Conservation (phyloP, 768 basidiomycete species). For the Crassisporium funariophilum region DNA sequence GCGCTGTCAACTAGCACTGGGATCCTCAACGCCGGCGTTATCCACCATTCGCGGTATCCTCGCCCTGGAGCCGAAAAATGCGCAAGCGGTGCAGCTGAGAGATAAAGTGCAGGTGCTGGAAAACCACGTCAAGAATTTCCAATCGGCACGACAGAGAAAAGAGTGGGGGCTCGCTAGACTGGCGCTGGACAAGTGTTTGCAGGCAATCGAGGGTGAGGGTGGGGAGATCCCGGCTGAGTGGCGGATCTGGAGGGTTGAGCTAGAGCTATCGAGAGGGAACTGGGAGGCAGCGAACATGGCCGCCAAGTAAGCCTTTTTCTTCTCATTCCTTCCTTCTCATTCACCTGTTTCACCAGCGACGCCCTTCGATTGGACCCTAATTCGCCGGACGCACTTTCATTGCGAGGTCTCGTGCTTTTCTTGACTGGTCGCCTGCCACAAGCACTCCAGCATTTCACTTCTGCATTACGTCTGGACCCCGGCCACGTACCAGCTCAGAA, state of each 20-base stretch:
- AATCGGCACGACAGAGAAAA: slow-evolving; percentile 52
- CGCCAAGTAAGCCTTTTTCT: slow-evolving; percentile 61
- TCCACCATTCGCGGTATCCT: slow-evolving; percentile 66
- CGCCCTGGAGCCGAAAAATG: slow-evolving; percentile 62
- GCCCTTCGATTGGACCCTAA: slow-evolving; percentile 70
- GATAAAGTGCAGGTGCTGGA: slow-evolving; percentile 64
- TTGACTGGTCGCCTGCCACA: slow-evolving; percentile 69
- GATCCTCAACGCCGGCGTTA: slow-evolving; percentile 64
- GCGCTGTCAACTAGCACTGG: slow-evolving; percentile 82
- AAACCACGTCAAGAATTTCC: slow-evolving; percentile 65
- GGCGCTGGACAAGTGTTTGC: slow-evolving; percentile 78
- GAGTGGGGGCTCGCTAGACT: slow-evolving; percentile 81
- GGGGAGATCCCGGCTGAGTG: slow-evolving; percentile 78
- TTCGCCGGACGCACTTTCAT: slow-evolving; percentile 76
- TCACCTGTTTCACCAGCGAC: slow-evolving; percentile 48
- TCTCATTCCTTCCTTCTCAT: neutral
- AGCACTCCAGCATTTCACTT: slow-evolving; percentile 68
- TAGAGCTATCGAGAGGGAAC: slow-evolving; percentile 70
- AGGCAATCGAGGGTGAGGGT: slow-evolving; percentile 74
- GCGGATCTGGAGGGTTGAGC: slow-evolving; percentile 78
- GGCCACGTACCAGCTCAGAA: slow-evolving; percentile 70
- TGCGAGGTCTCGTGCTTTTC: slow-evolving; percentile 82
- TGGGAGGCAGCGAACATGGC: slow-evolving; percentile 74
- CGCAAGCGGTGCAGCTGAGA: slow-evolving; percentile 59
- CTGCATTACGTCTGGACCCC: slow-evolving; percentile 78